Base-by-base conservation (phyloP, 345 rosid species). In the Angophora floribunda region DNA sequence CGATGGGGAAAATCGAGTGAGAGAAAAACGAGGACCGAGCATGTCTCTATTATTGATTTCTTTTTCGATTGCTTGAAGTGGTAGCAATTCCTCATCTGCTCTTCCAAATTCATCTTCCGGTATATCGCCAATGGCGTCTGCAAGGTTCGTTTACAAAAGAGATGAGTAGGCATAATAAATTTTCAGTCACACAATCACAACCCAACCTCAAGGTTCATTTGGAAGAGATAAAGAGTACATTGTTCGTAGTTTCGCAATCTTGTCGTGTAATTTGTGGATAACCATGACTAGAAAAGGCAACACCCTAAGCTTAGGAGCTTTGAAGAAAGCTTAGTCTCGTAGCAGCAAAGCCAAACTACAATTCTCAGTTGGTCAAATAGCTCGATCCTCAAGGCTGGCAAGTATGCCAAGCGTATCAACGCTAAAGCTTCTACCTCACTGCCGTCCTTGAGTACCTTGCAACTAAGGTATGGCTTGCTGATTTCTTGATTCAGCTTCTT, bases 341-440 rank as follows among this genome's bases (percentile, higher is more conserved):
- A 95, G 99, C 87, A 97, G 97, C 92, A 97, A 97, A 89, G 97
- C 95, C 10, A 96, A 97, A 10, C 95, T 97, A 86, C 98, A 96
- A 91, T 97, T 96, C 98, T 97, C 95, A 5, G 7, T 51, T 13
- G 53, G 53, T 51, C 53, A 51, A 51, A 51, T 51, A 51, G 53
- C 19, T 51, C 5, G 19, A 51, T 17, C 6, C 17, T 51, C 15
- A 51, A 51, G 53, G 53, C 7, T 16, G 95, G 94, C 51, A 96
- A 97, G 86, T 98, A 92, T 28, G 97, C 99, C 53, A 97, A 98
- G 85, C 7, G 7, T 51, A n/a, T 51, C 53, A 51, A 17, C 19
- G 0, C 19, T 51, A 51, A 2, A 51, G 96, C 96, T 22, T 97
- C 95, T 96, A 97, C 78, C 95, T 96, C 2, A 98, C 98, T 24